A percentile compares a stretch with the other conserved stretches of the same genome.
These are phyloP conservation scores for Myxozyma neotropica DNA, from an alignment of 805 yeast species.

Conservation along the genomic window DNA sequence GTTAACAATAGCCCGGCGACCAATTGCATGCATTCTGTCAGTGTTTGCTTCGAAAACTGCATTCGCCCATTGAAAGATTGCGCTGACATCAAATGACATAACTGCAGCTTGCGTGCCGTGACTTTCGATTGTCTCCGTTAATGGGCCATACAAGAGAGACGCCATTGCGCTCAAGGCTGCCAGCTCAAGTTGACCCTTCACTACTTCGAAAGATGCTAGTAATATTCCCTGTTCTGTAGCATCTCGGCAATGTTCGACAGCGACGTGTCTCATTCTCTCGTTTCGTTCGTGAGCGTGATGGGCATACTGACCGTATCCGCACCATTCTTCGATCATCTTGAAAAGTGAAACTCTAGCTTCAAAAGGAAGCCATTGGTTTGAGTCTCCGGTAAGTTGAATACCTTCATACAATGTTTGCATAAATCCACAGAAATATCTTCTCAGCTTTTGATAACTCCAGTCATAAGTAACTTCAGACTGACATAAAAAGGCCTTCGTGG, in stretches of 20 bases:
- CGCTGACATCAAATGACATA: slow-evolving; percentile 70
- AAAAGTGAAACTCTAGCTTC: slow-evolving; percentile 83
- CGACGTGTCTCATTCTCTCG: slow-evolving; percentile 52
- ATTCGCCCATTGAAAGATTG: slow-evolving; percentile 79
- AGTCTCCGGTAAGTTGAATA: slow-evolving; percentile 41
- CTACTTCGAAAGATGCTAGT: slow-evolving; percentile 78
- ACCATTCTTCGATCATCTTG: slow-evolving; percentile 87
- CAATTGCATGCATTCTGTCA: slow-evolving; percentile 63
- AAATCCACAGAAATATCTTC: slow-evolving; percentile 82
- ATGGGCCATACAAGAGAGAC: slow-evolving; percentile 67
- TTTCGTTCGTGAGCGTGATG: slow-evolving; percentile 68
- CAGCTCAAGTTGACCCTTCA: slow-evolving; percentile 65
- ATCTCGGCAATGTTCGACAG: slow-evolving; percentile 44
- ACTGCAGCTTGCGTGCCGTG: slow-evolving; percentile 51
- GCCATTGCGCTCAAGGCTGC: slow-evolving; percentile 86
- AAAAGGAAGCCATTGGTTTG: slow-evolving; percentile 71
- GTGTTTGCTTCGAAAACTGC: slow-evolving; percentile 59
- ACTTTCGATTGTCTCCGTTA: slow-evolving; percentile 48
- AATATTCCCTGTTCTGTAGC: slow-evolving; percentile 46
- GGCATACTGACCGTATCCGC: slow-evolving; percentile 77
- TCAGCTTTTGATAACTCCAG: slow-evolving; percentile 71
- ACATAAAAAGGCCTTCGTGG: slow-evolving; percentile 62
- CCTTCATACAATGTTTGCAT: slow-evolving; percentile 68
- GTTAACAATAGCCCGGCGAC: slow-evolving; percentile 69
- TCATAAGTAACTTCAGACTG: slow-evolving; percentile 60